A percentile compares a stretch with the other conserved stretches of the same genome.
These are phyloP conservation scores for Phanerochaete carnosa DNA, from an alignment of 768 basidiomycete species.

Conservation along the genomic window DNA sequence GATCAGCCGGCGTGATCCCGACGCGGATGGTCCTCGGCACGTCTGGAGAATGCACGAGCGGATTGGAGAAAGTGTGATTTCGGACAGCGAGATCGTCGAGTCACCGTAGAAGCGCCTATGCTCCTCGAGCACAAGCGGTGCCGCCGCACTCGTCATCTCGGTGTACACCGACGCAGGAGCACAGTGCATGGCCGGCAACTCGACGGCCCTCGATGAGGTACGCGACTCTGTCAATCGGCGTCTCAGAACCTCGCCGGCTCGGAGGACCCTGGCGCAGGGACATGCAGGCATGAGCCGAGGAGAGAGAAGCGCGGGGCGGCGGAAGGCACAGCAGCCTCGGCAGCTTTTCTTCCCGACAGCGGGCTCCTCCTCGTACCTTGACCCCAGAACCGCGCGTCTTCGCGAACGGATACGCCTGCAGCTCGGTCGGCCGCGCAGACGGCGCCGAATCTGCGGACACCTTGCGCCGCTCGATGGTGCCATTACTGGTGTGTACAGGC, in stretches of 20 bases:
- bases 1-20: slow-evolving; percentile 32
- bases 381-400: slow-evolving; percentile 59
- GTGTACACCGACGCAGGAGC: slow-evolving; percentile 27
- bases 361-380: slow-evolving; percentile 37
- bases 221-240: slow-evolving; percentile 42
- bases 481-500: slow-evolving; percentile 40
- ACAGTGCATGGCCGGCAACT: slow-evolving; percentile 32
- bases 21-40: slow-evolving; percentile 34
- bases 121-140: slow-evolving; percentile 34
- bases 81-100: slow-evolving; percentile 37
- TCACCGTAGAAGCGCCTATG: slow-evolving; percentile 25
- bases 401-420: slow-evolving; percentile 55
- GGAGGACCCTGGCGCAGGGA: slow-evolving; percentile 21
- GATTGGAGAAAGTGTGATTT: slow-evolving; percentile 45
- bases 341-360: neutral
- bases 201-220: slow-evolving; percentile 53
- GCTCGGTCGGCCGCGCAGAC: slow-evolving; percentile 42
- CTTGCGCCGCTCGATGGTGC: slow-evolving; percentile 50
- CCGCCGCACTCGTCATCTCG: slow-evolving; percentile 50
- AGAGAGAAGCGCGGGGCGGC: slow-evolving; percentile 22
- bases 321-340: neutral
- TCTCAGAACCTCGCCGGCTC: slow-evolving; percentile 48
- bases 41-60: slow-evolving; percentile 45
- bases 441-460: slow-evolving; percentile 45
- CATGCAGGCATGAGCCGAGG: slow-evolving; percentile 34